Base-by-base conservation (phyloP, 805 yeast genomes). In the Wickerhamomyces xylosicus region DNA sequence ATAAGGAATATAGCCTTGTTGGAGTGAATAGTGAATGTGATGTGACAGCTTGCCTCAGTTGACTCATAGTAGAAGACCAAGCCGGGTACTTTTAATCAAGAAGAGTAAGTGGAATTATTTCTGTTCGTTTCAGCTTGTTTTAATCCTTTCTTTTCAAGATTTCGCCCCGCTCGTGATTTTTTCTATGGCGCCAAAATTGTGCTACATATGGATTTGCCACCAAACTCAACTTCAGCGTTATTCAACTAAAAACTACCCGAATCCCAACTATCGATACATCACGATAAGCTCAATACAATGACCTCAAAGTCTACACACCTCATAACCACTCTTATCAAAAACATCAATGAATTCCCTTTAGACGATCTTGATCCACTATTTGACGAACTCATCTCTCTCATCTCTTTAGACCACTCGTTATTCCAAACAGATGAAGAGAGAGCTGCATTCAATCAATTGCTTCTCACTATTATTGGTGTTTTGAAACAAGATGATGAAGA, bases 1-100 rank as follows among this genome's bases (percentile, higher is more conserved):
- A 65, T 1, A 65, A 51, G 5, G 70, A 65, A 33, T 47, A 52
- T 15, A 64, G 41, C 22, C 70, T 52, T 5, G 68, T 61, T 54
- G 44, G 53, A 18, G 61, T 53, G 44, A 54, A 54, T 11, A 53
- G 46, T 5, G 47, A 37, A 39, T 54, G 54, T 10, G n/a, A 19
- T 6, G 33, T 17, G 0, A 51, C 52, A 4, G 44, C 31, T 6
- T 51, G 48, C 39, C 57, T 41, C 6, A 50, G 38, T 2, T 25
- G 8, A 3, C 41, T 25, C 45, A 41, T 41, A 4, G 14, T 25
- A 10, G 25, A 21, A 10, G 25, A n/a, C n/a, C n/a, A n/a, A n/a
- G n/a, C n/a, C n/a, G n/a, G n/a, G n/a, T n/a, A n/a, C n/a, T n/a
- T n/a, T n/a, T n/a, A n/a, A n/a, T n/a, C n/a, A n/a, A n/a, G n/a